These are phyloP conservation scores for Diaporthe humulicola DNA, from an alignment of 2,329 filamentous ascomycete genomes.

Conservation along the genomic window DNA sequence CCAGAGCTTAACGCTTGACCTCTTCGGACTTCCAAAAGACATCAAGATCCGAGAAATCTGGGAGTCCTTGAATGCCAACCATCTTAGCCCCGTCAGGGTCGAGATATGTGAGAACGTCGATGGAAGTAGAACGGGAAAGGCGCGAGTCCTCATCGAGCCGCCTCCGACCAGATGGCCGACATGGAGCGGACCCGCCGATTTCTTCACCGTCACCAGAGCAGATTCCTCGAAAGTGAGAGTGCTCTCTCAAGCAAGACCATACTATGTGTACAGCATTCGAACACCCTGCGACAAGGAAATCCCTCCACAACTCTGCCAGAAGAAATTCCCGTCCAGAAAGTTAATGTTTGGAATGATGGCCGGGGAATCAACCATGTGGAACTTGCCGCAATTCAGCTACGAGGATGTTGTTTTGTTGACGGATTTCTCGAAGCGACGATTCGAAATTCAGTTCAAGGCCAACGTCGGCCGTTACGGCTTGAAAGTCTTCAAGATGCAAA, in stretches of 20 bases:
- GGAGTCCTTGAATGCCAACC: slow-evolving; percentile 64
- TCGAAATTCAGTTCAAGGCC: slow-evolving; percentile 35
- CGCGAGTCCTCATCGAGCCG: slow-evolving; percentile 69
- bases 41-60: slow-evolving; percentile 62
- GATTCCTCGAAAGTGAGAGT: not conserved
- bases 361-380: slow-evolving; percentile 33
- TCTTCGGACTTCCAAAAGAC: slow-evolving; percentile 51
- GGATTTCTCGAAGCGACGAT: slow-evolving; percentile 29
- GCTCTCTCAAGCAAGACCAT: not conserved
- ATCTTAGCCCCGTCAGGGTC: slow-evolving; percentile 64
- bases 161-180: slow-evolving; percentile 55
- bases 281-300: slow-evolving; percentile 21
- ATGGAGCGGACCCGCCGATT: slow-evolving; percentile 21
- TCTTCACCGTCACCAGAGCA: slow-evolving; percentile 1
- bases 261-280: not conserved
- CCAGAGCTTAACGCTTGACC: slow-evolving; percentile 48
- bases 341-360: slow-evolving; percentile 38
- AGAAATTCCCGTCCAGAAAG: not conserved
- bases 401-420: slow-evolving; percentile 18
- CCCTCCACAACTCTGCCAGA: not conserved
- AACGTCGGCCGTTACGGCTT: slow-evolving; percentile 20
- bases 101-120: slow-evolving; percentile 64
- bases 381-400: slow-evolving; percentile 34
- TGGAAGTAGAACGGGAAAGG: slow-evolving; percentile 55
- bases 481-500: slow-evolving; percentile 54